Percentiles rank a stretch among this genome's conserved stretches.
Evolutionary conservation across 2,329 filamentous ascomycete genomes (phyloP).

Genomic region (Penicillium verrucosum): DNA sequence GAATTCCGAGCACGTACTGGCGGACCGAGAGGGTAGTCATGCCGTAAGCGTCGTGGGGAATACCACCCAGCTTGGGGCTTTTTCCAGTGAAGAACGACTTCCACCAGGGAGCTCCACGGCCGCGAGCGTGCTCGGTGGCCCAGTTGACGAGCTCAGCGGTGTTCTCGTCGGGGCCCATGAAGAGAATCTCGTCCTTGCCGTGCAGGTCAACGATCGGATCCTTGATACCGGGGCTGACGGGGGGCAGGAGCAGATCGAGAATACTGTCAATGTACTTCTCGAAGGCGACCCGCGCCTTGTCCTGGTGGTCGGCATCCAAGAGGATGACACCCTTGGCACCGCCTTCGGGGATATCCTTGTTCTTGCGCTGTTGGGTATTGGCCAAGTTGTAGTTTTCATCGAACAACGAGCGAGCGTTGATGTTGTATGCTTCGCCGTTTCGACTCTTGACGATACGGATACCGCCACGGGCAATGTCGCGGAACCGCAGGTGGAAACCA

Average conservation of each 20-base stretch:
- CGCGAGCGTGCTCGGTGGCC: conserved; percentile 93
- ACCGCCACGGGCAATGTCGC: conserved; percentile 92
- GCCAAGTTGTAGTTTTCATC: conserved; percentile 98
- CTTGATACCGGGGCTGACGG: conserved; percentile 93
- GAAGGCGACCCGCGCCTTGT: conserved; percentile 86
- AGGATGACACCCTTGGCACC: conserved; percentile 97
- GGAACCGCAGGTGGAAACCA: conserved; percentile 95
- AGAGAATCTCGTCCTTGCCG: conserved; percentile 92
- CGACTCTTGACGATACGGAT: conserved; percentile 98
- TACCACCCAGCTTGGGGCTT: conserved; percentile 91
- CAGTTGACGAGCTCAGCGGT: conserved; percentile 95
- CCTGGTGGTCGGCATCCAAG: conserved; percentile 88
- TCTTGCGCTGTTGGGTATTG: conserved; percentile 98
- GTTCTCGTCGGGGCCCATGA: conserved; percentile 99
- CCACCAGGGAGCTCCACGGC: conserved; percentile 92
- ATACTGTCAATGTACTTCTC: conserved; percentile 99
- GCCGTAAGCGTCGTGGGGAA: conserved; percentile 91
- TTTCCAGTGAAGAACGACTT: conserved; percentile 99
- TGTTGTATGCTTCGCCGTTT: conserved; percentile 90
- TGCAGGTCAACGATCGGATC: conserved; percentile 96
- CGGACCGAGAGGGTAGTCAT: conserved; percentile 98
- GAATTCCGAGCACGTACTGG: conserved; percentile 94
- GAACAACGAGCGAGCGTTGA: conserved; percentile 94
- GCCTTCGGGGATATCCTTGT: conserved; percentile 98
- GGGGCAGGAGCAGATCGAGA: conserved; percentile 85